Evolutionary conservation across 371 early-diverging fungal species (phyloP), one percentile per base, ranked within the genome.

Genomic region (Astathelohania contejeani): DNA sequence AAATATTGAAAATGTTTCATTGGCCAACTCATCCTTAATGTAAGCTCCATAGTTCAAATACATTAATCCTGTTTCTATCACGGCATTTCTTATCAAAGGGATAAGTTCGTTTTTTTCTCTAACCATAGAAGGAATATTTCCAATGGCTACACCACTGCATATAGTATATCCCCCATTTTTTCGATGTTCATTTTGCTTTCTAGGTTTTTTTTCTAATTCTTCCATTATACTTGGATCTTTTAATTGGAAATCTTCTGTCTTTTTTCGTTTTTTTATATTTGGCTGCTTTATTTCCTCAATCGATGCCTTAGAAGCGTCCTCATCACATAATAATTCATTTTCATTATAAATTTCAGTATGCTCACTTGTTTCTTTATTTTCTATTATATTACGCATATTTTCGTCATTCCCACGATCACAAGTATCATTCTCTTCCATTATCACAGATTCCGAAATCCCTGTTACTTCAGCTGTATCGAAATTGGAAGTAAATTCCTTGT

Each of bases 1-100:
- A 44, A 51, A 67, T 12, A 67, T 47, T 2, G 60, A 52, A 57
- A 67, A 67, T 1, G 25, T 39, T 25, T 55, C 28, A 27, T 45
- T 48, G 12, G 67, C 52, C 7, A 18, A 22, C 29, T 62, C 59
- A n/a, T 56, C 27, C 16, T 44, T 35, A 43, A 58, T 55, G n/a
- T 49, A 53, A 23, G 67, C 53, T 2, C 45, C 24, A 24, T 27
- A 50, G 10, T 67, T 49, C n/a, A 67, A 46, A 53, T 47, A 49
- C 23, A 67, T 27, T 20, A 60, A 35, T 10, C 48, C 67, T 3
- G 63, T 53, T 49, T 58, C 48, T 6, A 67, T 16, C 12, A 9
- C 23, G 0, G 18, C 39, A 16, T 47, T 52, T 47, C 46, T 47
- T 0, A 63, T 35, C 10, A 67, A 29, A 19, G 60, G 60, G 19